These are phyloP conservation scores for Globisporangium lucens DNA, from an alignment of 352 stramenopile genomes.

Conservation along the genomic window DNA sequence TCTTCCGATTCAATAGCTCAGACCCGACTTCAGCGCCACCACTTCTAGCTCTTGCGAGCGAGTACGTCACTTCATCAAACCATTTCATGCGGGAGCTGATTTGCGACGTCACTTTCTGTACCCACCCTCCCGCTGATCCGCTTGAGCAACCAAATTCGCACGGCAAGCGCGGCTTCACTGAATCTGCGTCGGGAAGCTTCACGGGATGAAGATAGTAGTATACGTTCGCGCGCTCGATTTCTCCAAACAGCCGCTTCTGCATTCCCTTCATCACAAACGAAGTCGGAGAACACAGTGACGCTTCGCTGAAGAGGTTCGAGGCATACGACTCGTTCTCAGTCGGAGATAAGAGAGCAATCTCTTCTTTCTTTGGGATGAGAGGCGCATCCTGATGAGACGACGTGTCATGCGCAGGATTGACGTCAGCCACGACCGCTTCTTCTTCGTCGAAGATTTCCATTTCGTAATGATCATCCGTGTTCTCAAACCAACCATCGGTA, in stretches of 20 bases:
- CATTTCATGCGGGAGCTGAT: constrained; percentile 81
- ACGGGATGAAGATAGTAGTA: constrained; percentile 69
- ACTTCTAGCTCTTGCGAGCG: constrained; percentile 51
- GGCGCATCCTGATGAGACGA: neutral
- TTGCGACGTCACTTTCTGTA: constrained; percentile 68
- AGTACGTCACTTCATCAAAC: constrained; percentile 74
- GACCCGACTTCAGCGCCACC: constrained; percentile 22
- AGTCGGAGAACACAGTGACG: constrained; percentile 39
- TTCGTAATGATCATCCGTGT: constrained; percentile 8
- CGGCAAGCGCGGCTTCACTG: constrained; percentile 3
- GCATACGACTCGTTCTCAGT: constrained; percentile 31
- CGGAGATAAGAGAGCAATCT: constrained; percentile 14
- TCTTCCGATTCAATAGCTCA: constrained; percentile 69
- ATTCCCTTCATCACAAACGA: constrained; percentile 68
- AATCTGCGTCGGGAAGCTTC: constrained; percentile 15
- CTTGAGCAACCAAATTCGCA: constrained; percentile 61
- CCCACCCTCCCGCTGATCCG: constrained; percentile 51
- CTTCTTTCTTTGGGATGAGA: constrained; percentile 29
- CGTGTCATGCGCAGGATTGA: constrained; percentile 25
- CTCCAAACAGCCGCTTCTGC: constrained; percentile 53
- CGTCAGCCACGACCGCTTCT: neutral
- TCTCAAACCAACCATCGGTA: constrained; percentile 9
- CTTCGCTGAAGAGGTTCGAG: constrained; percentile 37
- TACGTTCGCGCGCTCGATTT: constrained; percentile 62
- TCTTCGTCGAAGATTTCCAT: constrained; percentile 7